These are phyloP conservation scores for Phoenix dactylifera DNA, from an alignment of 176 grass and related monocot species.

Conservation along the genomic window DNA sequence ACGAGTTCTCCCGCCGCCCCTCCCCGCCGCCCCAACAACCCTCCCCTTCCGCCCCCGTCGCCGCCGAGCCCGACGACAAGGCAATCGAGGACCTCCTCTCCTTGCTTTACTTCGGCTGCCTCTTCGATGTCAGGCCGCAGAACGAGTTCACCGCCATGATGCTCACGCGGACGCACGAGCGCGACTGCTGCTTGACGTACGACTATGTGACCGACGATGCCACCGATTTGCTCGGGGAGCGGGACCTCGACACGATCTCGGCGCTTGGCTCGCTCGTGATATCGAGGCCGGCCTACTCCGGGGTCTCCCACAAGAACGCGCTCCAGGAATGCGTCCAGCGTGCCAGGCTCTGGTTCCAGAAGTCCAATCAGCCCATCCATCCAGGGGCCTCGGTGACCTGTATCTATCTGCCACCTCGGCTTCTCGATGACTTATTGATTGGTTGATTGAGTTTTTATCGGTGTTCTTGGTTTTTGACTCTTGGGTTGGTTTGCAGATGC, in stretches of 20 bases:
- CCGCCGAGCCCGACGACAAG: conserved; percentile 2
- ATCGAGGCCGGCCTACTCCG: conserved; percentile 43
- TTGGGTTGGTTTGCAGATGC: conserved; percentile 40
- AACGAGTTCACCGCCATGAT: conserved; percentile 62
- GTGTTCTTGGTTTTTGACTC: background rate
- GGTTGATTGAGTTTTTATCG: background rate
- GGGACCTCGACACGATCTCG: conserved; percentile 63
- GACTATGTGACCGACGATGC: conserved; percentile 84
- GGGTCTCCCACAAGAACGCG: conserved; percentile 68
- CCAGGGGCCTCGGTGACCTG: conserved; percentile 53
- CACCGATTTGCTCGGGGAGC: conserved; percentile 54
- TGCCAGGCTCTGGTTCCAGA: conserved; percentile 52
- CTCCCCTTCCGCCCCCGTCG: background rate
- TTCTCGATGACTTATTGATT: background rate
- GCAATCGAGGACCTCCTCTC: conserved; percentile 44
- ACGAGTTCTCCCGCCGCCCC: conserved; percentile 44
- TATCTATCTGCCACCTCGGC: conserved; percentile 2
- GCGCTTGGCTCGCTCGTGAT: conserved; percentile 45
- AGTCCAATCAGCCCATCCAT: conserved; percentile 47
- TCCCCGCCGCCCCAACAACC: background rate
- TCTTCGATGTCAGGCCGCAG: conserved; percentile 78
- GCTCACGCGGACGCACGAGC: conserved; percentile 65
- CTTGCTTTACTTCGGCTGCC: conserved; percentile 72
- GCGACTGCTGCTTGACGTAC: conserved; percentile 78
- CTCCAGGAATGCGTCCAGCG: conserved; percentile 63